A percentile compares a stretch with the other conserved stretches of the same genome.
Evolutionary conservation across 176 grass and related monocot genomes (phyloP).

Genomic region (Triticum timopheevii): DNA sequence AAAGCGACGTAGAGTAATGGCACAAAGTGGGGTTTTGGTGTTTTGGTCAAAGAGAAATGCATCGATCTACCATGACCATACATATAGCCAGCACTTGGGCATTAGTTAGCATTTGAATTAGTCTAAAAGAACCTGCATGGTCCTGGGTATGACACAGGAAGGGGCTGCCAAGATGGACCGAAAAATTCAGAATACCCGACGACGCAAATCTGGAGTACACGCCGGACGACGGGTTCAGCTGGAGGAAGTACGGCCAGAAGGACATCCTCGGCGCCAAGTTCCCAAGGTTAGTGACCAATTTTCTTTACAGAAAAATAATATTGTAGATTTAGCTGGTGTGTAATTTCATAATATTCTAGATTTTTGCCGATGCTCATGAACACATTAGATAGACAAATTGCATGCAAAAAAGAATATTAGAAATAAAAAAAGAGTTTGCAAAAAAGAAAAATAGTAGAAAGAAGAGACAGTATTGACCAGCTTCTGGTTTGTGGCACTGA

Average conservation of each 20-base stretch:
- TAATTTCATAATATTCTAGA: too few species aligned
- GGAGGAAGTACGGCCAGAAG: conserved; percentile 99
- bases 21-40: not conserved
- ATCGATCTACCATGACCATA: not conserved
- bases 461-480: not conserved
- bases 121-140: conserved; percentile 19
- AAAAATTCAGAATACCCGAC: conserved; percentile 24
- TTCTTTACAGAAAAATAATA: too few species aligned
- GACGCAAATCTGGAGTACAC: conserved; percentile 24
- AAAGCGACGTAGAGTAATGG: not conserved
- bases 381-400: too few species aligned
- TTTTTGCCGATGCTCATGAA: too few species aligned
- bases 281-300: conserved; percentile 41
- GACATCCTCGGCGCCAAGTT: conserved; percentile 87
- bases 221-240: conserved; percentile 72
- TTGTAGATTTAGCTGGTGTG: too few species aligned
- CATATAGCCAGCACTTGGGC: not conserved
- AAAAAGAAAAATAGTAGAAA: too few species aligned
- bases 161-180: conserved; percentile 48
- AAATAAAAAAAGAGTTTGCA: too few species aligned
- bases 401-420: too few species aligned
- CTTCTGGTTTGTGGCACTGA: not conserved
- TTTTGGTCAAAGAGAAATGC: conserved; percentile 14
- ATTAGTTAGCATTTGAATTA: not conserved
- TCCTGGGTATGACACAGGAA: conserved; percentile 46